Conservation (phyloP, 1,284 basidiomycete genomes). For the Peniophora sp. region DNA sequence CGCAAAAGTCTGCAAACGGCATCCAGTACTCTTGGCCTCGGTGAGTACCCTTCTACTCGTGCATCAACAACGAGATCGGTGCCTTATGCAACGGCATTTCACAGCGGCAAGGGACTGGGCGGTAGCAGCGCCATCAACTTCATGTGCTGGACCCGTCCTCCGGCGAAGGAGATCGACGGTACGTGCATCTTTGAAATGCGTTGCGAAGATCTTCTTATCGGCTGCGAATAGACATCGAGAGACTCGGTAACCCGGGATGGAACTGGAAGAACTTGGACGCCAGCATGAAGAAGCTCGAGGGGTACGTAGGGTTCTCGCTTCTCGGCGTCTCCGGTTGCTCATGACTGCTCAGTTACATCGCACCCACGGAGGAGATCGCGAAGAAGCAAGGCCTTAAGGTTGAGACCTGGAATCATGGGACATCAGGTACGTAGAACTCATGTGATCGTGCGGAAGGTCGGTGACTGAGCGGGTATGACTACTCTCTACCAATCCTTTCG, state of each 20-base stretch:
- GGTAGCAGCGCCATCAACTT: conserved; percentile 18
- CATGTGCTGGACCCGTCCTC: conserved; percentile 14
- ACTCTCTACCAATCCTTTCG: background rate
- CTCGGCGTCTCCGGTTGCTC: background rate
- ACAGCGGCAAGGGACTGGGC: conserved; percentile 18
- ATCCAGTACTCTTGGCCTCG: conserved; percentile 10
- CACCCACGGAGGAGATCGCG: background rate
- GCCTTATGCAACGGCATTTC: background rate
- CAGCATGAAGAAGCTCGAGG: conserved; percentile 4
- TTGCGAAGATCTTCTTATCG: background rate
- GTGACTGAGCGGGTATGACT: background rate
- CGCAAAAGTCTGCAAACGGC: conserved; percentile 10
- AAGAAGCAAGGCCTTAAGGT: background rate
- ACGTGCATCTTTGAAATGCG: background rate
- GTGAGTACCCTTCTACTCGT: background rate
- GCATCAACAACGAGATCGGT: background rate
- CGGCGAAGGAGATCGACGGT: conserved; percentile 14
- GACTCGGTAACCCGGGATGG: conserved; percentile 18
- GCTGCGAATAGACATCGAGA: conserved; percentile 9
- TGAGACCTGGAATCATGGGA: background rate
- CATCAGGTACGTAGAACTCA: background rate
- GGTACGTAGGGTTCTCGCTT: background rate
- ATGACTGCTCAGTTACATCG: background rate
- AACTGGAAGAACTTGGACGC: conserved; percentile 9
- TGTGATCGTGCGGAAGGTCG: no score